Base-by-base conservation (phyloP, 148 eudicot species). In the Rheum nobile region DNA sequence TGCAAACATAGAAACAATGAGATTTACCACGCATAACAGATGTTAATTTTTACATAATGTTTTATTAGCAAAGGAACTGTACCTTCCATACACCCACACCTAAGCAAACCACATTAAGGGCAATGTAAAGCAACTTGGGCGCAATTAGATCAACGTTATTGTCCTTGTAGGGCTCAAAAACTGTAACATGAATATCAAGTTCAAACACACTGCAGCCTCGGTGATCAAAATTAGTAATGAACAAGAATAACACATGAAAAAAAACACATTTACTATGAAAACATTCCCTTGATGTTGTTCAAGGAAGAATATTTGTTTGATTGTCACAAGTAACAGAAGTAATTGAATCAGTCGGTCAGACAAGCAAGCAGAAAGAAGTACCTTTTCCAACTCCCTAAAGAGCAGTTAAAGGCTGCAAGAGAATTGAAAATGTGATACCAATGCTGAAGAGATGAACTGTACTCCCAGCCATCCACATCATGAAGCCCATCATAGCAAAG, bases 381-480 rank as follows among this genome's bases (percentile, higher is more conserved):
- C 98, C 89, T 86, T 95, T 95, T 41, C 96, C 97, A 80, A 88
- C 87, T 63, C 93, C 98, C 80, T 88, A 97, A 78, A 95, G 97
- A 76, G 98, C 97, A 80, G 84, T 88, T 67, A 95, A 74, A 42
- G 98, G 98, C 87, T 95, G 98, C 85, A 82, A 88, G 75, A 95
- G 88, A 75, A 97, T 97, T 32, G 98, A 95, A 85, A 95, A 87
- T 17, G 96, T 91, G 37, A 95, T 95, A 81, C 98, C 97, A 77
- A 91, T 90, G 88, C 98, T 95, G 55, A 95, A 95, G 73, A 95
- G 83, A 83, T 95, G 98, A 61, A 95, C 98, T 3, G 98, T 95
- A 81, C 88, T 95, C 76, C 98, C 98, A 78, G 98, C 93, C 98
- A 95, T 95, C 98, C 98, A 95, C 98, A 95, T 95, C 98, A 95